Evolutionary conservation across 805 yeast species (phyloP).

Genomic region (Candida awuae): DNA sequence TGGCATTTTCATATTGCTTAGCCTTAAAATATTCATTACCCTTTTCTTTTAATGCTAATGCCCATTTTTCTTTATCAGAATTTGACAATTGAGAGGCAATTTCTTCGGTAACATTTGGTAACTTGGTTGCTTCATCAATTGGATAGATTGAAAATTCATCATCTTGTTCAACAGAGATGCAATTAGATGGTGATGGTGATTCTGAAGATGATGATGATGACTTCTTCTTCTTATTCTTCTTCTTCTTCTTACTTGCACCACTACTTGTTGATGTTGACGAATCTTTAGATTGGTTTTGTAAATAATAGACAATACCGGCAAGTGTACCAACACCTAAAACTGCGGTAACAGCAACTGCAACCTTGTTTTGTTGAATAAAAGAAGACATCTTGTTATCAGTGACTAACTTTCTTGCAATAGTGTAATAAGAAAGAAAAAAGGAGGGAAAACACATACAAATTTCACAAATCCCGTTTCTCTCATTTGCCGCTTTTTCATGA

Average conservation of each 20-base stretch:
- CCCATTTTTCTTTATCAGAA: conserved; percentile 53
- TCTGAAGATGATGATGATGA: conserved; percentile 17
- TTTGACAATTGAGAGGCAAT: conserved; percentile 37
- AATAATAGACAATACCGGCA: conserved; percentile 39
- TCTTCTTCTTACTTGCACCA: conserved; percentile 28
- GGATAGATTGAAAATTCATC: conserved; percentile 35
- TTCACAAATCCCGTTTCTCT: not conserved
- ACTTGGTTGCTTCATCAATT: conserved; percentile 40
- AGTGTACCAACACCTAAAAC: conserved; percentile 44
- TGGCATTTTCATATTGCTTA: conserved; percentile 67
- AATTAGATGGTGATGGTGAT: conserved; percentile 4
- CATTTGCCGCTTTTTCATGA: not conserved
- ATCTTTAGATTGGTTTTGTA: conserved; percentile 25
- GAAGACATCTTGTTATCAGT: conserved; percentile 21
- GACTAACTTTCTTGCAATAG: not conserved
- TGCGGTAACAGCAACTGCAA: conserved; percentile 42
- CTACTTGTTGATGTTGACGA: conserved; percentile 6
- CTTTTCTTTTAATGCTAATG: conserved; percentile 74
- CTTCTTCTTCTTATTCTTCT: conserved; percentile 36
- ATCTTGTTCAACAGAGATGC: conserved; percentile 11
- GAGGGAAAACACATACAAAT: too few relatives aligned
- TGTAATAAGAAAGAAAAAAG: not conserved
- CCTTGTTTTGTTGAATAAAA: conserved; percentile 38
- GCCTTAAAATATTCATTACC: conserved; percentile 75
- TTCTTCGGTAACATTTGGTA: conserved; percentile 49